A percentile compares a stretch with the other conserved stretches of the same genome.
Evolutionary conservation across 1,284 basidiomycete species (phyloP).

Genomic region (Fomitopsis palustris): DNA sequence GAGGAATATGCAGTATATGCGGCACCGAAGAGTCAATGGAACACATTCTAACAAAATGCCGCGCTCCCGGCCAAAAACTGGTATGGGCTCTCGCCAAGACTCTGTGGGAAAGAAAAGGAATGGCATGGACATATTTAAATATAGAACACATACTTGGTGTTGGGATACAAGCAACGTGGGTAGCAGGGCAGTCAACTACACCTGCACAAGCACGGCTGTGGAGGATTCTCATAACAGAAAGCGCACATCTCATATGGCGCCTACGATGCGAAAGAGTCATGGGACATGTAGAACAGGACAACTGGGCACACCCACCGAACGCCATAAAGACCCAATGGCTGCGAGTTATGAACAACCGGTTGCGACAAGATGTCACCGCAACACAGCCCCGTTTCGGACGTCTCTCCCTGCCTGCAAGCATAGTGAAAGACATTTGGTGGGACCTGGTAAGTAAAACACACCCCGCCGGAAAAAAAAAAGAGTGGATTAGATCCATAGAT

Average conservation of each 20-base stretch:
- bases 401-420: too few relatives aligned
- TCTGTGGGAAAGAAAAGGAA: slow-evolving; percentile 12
- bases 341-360: neutral
- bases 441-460: neutral
- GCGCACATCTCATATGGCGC: neutral
- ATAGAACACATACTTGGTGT: slow-evolving; percentile 9
- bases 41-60: slow-evolving; percentile 32
- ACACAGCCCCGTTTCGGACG: neutral
- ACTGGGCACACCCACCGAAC: neutral
- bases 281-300: neutral
- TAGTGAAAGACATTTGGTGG: too few relatives aligned
- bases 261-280: neutral
- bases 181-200: neutral
- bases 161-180: neutral
- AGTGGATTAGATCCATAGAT: neutral
- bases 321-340: neutral
- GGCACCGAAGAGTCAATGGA: slow-evolving; percentile 25
- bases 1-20: slow-evolving; percentile 25
- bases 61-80: slow-evolving; percentile 14
- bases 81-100: slow-evolving; percentile 23
- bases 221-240: neutral
- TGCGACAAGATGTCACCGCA: neutral
- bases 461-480: neutral
- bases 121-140: slow-evolving; percentile 1
- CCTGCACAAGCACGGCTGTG: neutral